Evolutionary conservation across 345 rosid genomes (phyloP).

Genomic region (Pugionium dolabratum): DNA sequence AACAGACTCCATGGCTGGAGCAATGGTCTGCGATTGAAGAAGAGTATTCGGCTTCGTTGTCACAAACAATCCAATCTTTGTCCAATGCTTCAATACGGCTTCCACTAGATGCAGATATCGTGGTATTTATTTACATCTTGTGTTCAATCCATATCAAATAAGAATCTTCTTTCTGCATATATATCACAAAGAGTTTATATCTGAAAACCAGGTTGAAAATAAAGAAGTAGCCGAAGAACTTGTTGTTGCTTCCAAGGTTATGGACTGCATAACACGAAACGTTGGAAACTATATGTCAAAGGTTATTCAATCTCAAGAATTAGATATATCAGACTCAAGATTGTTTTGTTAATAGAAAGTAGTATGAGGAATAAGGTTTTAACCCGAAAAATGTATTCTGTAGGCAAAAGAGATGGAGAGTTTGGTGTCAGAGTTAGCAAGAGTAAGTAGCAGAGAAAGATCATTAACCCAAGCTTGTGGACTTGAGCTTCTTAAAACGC

Average conservation of each 20-base stretch:
- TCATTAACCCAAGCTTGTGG: constrained; percentile 61
- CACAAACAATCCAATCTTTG: constrained; percentile 63
- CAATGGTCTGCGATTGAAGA: constrained; percentile 55
- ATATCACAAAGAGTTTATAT: constrained; percentile 1
- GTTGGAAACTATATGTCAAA: constrained; percentile 51
- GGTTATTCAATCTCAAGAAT: constrained; percentile 33
- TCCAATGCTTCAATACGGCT: constrained; percentile 53
- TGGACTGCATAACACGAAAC: constrained; percentile 50
- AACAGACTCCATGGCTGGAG: constrained; percentile 67
- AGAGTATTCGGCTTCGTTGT: constrained; percentile 52
- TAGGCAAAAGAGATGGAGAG: constrained; percentile 66
- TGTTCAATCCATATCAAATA: not conserved
- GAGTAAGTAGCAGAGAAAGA: constrained; percentile 55
- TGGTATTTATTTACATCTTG: constrained; percentile 50
- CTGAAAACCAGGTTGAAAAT: constrained; percentile 50
- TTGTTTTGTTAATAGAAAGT: not conserved
- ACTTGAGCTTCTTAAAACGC: constrained; percentile 42
- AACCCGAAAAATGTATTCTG: constrained; percentile 15
- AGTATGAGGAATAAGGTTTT: not conserved
- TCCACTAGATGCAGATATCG: constrained; percentile 56
- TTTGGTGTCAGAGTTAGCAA: constrained; percentile 61
- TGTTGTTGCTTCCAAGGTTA: constrained; percentile 47
- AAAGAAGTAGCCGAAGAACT: constrained; percentile 58
- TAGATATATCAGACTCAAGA: not conserved
- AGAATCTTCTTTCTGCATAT: not conserved